Conservation (phyloP, 2,329 filamentous ascomycete species). For the Pestalotiopsis sp. region DNA sequence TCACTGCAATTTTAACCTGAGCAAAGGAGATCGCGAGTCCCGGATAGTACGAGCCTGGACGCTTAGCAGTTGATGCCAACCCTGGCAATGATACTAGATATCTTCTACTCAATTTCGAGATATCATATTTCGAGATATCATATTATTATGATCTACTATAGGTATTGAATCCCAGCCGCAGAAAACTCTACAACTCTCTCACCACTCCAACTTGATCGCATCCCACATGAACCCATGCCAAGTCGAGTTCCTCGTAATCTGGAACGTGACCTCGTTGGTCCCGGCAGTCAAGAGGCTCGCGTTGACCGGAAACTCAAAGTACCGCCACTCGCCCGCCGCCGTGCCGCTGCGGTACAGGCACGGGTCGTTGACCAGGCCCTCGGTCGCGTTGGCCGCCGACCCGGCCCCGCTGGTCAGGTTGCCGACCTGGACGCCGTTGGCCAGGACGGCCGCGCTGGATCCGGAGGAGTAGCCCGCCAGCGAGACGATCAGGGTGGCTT, state of each 20-base stretch:
- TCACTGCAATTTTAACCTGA: too few species aligned
- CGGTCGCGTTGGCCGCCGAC: not conserved
- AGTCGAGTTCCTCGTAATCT: slow-evolving; percentile 26
- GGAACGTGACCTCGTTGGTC: slow-evolving; percentile 28
- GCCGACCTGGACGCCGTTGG: slow-evolving; percentile 42
- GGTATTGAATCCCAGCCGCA: too few species aligned
- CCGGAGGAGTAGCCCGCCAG: slow-evolving; percentile 48
- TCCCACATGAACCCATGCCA: slow-evolving; percentile 34
- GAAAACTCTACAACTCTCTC: not conserved
- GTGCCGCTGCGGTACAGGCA: slow-evolving; percentile 51
- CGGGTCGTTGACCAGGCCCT: slow-evolving; percentile 42
- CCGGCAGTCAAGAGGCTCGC: slow-evolving; percentile 22
- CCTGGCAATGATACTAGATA: too few species aligned
- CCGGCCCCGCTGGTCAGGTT: slow-evolving; percentile 40
- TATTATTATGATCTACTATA: too few species aligned
- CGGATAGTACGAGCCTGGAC: too few species aligned
- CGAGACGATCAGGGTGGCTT: slow-evolving; percentile 43
- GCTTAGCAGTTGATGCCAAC: too few species aligned
- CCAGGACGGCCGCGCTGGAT: slow-evolving; percentile 39
- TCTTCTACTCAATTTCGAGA: too few species aligned
- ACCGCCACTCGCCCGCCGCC: slow-evolving; percentile 48
- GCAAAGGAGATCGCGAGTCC: too few species aligned
- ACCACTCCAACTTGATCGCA: slow-evolving; percentile 31
- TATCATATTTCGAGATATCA: too few species aligned
- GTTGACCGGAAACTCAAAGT: slow-evolving; percentile 41